Conservation (phyloP, 2,329 filamentous ascomycete species). For the Trichoderma atroviride region DNA sequence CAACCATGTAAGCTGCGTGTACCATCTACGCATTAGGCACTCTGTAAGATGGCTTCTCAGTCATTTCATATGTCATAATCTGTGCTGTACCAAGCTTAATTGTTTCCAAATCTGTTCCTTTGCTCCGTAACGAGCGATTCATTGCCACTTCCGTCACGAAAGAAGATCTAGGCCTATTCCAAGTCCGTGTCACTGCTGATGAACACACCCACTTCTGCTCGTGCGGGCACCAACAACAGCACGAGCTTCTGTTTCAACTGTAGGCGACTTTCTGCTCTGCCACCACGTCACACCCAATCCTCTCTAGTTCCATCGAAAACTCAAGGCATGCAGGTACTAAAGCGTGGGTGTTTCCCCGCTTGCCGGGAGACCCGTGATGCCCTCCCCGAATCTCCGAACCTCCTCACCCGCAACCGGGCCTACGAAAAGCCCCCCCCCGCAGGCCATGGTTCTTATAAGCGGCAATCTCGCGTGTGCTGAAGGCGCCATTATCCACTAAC, state of each 20-base stretch:
- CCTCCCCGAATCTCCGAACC: slow-evolving; percentile 21
- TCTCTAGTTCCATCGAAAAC: neutral
- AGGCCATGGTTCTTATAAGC: neutral
- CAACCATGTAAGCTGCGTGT: neutral
- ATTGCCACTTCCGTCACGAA: neutral
- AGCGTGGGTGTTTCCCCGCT: neutral
- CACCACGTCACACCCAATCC: slow-evolving; percentile 6
- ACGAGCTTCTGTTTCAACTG: neutral
- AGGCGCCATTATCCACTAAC: neutral
- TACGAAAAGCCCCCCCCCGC: neutral
- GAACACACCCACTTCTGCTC: slow-evolving; percentile 3
- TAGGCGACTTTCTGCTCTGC: neutral
- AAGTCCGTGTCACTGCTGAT: neutral
- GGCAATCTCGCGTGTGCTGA: slow-evolving; percentile 16
- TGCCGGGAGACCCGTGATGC: neutral
- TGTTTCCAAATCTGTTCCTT: neutral
- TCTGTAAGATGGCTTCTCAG: neutral
- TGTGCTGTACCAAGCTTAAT: neutral
- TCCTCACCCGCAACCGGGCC: neutral
- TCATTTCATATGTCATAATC: neutral
- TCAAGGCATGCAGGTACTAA: slow-evolving; percentile 9
- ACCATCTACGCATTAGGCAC: neutral
- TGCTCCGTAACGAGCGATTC: neutral
- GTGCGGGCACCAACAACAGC: slow-evolving; percentile 21
- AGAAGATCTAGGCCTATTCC: neutral